These are phyloP conservation scores for Lindgomyces ingoldianus DNA, from an alignment of 495 filamentous ascomycete genomes.

Conservation along the genomic window DNA sequence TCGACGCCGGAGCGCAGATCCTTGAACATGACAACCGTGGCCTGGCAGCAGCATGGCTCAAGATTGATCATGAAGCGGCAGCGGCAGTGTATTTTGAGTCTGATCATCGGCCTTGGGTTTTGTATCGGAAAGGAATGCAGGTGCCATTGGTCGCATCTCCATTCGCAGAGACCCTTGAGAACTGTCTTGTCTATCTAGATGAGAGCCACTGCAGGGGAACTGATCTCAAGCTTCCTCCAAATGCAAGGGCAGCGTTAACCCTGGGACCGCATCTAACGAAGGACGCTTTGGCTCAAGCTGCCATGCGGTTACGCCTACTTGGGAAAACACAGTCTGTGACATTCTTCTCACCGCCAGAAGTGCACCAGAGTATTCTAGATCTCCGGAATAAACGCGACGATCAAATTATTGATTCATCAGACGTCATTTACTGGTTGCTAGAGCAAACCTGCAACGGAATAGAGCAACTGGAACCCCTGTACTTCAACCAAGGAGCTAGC, in stretches of 20 bases:
- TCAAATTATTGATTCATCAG: conserved; percentile 47
- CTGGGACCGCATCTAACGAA: conserved; percentile 66
- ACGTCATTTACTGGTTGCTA: conserved; percentile 62
- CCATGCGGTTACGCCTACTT: conserved; percentile 37
- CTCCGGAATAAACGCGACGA: conserved; percentile 4
- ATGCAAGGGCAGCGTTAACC: conserved; percentile 66
- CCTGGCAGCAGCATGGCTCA: conserved; percentile 53
- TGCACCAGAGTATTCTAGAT: conserved; percentile 48
- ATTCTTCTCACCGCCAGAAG: conserved; percentile 53
- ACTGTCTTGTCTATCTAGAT: conserved; percentile 70
- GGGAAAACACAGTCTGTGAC: conserved; percentile 24
- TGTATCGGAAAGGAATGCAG: conserved; percentile 47
- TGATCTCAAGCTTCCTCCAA: conserved; percentile 63
- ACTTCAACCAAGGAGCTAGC: conserved; percentile 58
- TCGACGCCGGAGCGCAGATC: conserved; percentile 56
- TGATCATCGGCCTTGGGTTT: conserved; percentile 47
- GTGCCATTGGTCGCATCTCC: conserved; percentile 58
- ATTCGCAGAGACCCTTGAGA: conserved; percentile 59
- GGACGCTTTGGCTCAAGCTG: conserved; percentile 65
- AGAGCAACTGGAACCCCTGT: conserved; percentile 58
- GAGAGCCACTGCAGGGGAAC: conserved; percentile 73
- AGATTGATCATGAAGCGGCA: conserved; percentile 35
- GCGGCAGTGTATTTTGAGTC: conserved; percentile 53
- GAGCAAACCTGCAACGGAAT: conserved; percentile 60
- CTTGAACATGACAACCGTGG: conserved; percentile 50